Evolutionary conservation across 345 rosid genomes (phyloP).

Genomic region (Salix caprea): DNA sequence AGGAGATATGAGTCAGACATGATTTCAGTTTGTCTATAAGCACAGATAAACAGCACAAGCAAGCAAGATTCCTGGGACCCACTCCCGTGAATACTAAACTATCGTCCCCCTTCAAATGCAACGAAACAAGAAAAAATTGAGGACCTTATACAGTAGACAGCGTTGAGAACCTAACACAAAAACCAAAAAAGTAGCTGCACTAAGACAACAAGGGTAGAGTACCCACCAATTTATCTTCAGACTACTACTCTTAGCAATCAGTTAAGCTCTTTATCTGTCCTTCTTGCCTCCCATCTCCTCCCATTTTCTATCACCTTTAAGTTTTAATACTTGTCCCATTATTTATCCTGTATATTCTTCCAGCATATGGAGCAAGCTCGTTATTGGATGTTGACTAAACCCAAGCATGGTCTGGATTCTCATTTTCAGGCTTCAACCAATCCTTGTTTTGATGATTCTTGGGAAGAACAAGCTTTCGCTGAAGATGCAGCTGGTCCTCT

Average conservation of each 20-base stretch:
- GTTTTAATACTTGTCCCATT: neutral
- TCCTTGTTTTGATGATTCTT: conserved; percentile 45
- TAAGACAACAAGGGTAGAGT: conserved; percentile 33
- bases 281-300: neutral
- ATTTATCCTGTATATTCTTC: neutral
- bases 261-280: neutral
- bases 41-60: conserved; percentile 2
- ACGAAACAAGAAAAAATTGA: neutral
- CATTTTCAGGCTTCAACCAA: conserved; percentile 25
- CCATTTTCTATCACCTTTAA: neutral
- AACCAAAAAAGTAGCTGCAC: conserved; percentile 24
- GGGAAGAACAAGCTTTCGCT: conserved; percentile 38
- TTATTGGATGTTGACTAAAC: conserved; percentile 49
- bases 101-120: neutral
- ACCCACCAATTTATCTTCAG: conserved; percentile 43
- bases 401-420: conserved; percentile 36
- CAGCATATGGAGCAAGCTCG: conserved; percentile 38
- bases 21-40: conserved; percentile 8
- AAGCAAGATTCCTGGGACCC: conserved; percentile 3
- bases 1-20: neutral
- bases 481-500: conserved; percentile 27
- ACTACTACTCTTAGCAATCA: conserved; percentile 20
- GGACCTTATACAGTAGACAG: conserved; percentile 3
- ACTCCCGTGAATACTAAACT: neutral
- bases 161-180: conserved; percentile 13